Evolutionary conservation across 2,329 filamentous ascomycete species (phyloP).

Genomic region (Penicillium janthinellum): DNA sequence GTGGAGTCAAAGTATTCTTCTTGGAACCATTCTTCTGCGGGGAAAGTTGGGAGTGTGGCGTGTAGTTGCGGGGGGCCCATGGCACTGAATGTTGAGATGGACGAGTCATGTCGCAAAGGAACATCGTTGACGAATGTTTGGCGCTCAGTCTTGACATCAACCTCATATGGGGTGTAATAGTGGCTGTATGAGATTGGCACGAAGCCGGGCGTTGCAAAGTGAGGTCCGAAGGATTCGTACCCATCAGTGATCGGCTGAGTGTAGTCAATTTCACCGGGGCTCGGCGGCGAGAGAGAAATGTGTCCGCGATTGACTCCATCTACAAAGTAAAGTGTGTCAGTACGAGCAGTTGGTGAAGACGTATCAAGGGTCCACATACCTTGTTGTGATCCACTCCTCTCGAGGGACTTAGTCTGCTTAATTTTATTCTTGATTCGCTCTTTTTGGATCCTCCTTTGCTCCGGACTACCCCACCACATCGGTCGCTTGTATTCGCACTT

Average conservation of each 20-base stretch:
- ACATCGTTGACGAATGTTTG: constrained; percentile 93
- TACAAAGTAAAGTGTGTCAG: not conserved
- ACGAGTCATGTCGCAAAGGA: constrained; percentile 80
- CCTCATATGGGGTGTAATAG: constrained; percentile 74
- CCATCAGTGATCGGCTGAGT: constrained; percentile 36
- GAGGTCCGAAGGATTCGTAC: constrained; percentile 46
- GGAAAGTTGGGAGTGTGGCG: constrained; percentile 64
- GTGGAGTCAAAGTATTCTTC: constrained; percentile 65
- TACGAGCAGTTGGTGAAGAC: not conserved
- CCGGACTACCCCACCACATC: constrained; percentile 95
- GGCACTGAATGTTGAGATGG: constrained; percentile 90
- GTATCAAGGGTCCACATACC: constrained; percentile 27
- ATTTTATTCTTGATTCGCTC: constrained; percentile 96
- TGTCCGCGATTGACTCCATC: not conserved
- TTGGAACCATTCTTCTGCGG: constrained; percentile 70
- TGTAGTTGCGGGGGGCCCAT: constrained; percentile 76
- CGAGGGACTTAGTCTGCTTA: constrained; percentile 91
- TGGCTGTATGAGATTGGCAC: constrained; percentile 58
- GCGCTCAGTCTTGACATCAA: constrained; percentile 93
- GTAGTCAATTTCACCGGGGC: not conserved
- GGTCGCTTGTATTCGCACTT: constrained; percentile 95
- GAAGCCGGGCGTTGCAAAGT: constrained; percentile 57
- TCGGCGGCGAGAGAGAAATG: not conserved
- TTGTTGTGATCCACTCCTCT: constrained; percentile 68
- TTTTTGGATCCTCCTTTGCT: constrained; percentile 82